Conservation (phyloP, 345 rosid genomes). For the Sonneratia alba region DNA sequence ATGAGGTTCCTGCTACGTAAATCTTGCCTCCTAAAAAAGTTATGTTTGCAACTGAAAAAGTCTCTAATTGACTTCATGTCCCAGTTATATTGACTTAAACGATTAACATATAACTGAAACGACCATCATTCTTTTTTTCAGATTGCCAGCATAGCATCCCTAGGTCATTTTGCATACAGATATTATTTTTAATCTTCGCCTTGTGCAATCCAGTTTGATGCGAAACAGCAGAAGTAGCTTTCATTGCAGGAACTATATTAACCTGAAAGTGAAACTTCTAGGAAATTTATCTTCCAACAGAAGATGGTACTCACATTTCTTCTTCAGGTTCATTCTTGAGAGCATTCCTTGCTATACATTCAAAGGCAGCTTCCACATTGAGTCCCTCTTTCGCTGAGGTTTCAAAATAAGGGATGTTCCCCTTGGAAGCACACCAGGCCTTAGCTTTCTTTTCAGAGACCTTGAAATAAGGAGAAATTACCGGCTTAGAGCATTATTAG, state of each 20-base stretch:
- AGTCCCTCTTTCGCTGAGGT: conserved; percentile 91
- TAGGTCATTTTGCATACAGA: too few relatives aligned
- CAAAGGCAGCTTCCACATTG: conserved; percentile 78
- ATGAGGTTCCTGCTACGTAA: not conserved
- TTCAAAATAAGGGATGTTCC: conserved; percentile 86
- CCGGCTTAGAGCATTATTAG: not conserved
- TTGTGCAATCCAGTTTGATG: too few relatives aligned
- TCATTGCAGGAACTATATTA: too few relatives aligned
- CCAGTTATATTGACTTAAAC: not conserved
- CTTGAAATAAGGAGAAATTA: conserved; percentile 18
- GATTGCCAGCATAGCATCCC: too few relatives aligned
- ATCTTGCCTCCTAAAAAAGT: not conserved
- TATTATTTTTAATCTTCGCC: too few relatives aligned
- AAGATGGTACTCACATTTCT: conserved; percentile 44
- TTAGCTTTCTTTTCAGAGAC: conserved; percentile 88
- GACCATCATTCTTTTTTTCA: too few relatives aligned
- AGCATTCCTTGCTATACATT: conserved; percentile 75
- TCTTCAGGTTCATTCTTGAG: conserved; percentile 87
- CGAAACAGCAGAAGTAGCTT: too few relatives aligned
- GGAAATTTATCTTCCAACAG: not conserved
- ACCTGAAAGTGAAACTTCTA: not conserved
- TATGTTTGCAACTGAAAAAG: too few relatives aligned
- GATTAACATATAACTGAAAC: not conserved
- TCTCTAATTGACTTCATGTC: not conserved
- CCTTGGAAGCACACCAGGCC: conserved; percentile 96